These are phyloP conservation scores for Hirsutella minnesotensis DNA, from an alignment of 2,329 filamentous ascomycete species.

Conservation along the genomic window DNA sequence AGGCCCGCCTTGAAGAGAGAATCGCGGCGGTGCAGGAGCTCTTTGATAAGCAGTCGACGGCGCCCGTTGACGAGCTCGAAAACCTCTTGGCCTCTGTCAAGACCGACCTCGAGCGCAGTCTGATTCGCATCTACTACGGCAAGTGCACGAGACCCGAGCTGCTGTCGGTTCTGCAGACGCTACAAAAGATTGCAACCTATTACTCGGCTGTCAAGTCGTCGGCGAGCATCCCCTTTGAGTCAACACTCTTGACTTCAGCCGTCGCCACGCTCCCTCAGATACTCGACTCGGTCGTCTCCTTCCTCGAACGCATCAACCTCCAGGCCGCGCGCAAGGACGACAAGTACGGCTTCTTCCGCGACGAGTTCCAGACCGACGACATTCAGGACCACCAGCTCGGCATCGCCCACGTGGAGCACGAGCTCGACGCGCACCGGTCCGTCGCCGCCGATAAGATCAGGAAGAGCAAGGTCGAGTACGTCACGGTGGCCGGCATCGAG, in stretches of 20 bases:
- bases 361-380: conserved; percentile 75
- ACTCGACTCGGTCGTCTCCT: conserved; percentile 55
- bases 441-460: conserved; percentile 62
- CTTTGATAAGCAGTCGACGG: conserved; percentile 52
- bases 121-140: conserved; percentile 94
- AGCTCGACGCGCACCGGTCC: conserved; percentile 65
- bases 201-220: conserved; percentile 52
- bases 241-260: conserved; percentile 56
- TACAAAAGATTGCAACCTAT: conserved; percentile 70
- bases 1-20: conserved; percentile 60
- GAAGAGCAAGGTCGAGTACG: conserved; percentile 61
- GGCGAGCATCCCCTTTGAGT: conserved; percentile 60
- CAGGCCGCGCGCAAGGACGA: conserved; percentile 76
- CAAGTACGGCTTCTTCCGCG: conserved; percentile 88
- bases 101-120: conserved; percentile 78
- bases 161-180: conserved; percentile 68
- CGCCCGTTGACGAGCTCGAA: conserved; percentile 61
- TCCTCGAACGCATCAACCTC: conserved; percentile 75
- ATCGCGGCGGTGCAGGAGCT: conserved; percentile 81
- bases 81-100: conserved; percentile 58
- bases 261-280: conserved; percentile 69
- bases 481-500: conserved; percentile 80
- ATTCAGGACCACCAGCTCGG: conserved; percentile 83
- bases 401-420: conserved; percentile 85
- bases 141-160: conserved; percentile 89